A percentile compares a stretch with the other conserved stretches of the same genome.
phyloP scores from a whole-genome alignment of 2,329 filamentous ascomycete genomes.

The Huntiella savannae region DNA sequence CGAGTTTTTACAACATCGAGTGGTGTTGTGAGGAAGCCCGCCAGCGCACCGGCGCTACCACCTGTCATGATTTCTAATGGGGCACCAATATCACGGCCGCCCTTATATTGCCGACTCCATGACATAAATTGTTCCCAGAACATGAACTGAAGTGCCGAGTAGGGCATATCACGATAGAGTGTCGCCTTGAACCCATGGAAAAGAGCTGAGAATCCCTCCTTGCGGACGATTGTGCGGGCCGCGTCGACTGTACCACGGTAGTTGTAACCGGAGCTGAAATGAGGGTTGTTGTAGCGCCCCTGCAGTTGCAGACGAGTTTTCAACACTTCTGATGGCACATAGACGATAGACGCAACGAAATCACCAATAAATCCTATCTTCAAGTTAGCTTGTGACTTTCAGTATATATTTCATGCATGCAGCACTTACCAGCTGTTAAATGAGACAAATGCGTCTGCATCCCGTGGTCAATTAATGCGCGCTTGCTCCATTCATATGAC shows the following conservation, averaged over 20 bases:
- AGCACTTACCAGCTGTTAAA: conserved; percentile 52
- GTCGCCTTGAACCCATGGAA: conserved; percentile 98
- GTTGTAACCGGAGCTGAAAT: conserved; percentile 88
- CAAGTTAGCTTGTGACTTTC: conserved; percentile 1
- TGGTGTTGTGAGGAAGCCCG: conserved; percentile 85
- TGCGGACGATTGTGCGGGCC: conserved; percentile 60
- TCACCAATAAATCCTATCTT: conserved; percentile 74
- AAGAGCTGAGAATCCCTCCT: conserved; percentile 67
- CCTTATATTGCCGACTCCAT: conserved; percentile 60
- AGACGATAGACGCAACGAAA: conserved; percentile 75
- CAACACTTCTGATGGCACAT: conserved; percentile 91
- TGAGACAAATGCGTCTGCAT: conserved; percentile 71
- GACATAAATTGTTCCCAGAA: conserved; percentile 91
- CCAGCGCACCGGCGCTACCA: conserved; percentile 74
- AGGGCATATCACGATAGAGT: conserved; percentile 81
- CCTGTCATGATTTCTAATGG: conserved; percentile 76
- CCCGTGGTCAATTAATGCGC: conserved; percentile 67
- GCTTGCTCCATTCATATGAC: conserved; percentile 88
- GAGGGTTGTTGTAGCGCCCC: conserved; percentile 85
- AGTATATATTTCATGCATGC: neutral
- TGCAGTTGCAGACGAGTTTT: conserved; percentile 95
- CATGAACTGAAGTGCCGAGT: conserved; percentile 90
- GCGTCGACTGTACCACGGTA: conserved; percentile 77
- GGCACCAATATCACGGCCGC: conserved; percentile 67
- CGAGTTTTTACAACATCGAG: conserved; percentile 95